Base-by-base conservation (phyloP, 768 basidiomycete genomes). In the Omphalotus guepiniiformis region DNA sequence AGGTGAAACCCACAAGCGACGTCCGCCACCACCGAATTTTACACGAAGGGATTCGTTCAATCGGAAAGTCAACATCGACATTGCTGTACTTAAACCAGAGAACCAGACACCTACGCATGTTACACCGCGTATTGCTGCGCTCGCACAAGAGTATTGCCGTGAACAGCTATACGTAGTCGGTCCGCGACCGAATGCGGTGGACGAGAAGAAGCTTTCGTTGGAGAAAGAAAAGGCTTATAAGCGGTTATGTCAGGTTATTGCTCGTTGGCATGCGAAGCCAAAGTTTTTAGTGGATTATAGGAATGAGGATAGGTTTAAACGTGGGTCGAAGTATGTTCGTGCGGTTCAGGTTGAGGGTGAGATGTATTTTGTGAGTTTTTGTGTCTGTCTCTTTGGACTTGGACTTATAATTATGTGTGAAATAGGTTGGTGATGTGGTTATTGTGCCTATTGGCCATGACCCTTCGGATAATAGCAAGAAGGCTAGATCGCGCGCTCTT, bases 401-500 rank as follows among this genome's bases (percentile, higher is more conserved):
- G n/a, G n/a, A n/a, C n/a, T n/a, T n/a, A n/a, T n/a, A n/a, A n/a
- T n/a, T n/a, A n/a, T n/a, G 18, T 53, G 22, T 55, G 28, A 21
- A 49, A 16, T 48, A 89, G 86, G 57, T 78, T 30, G 85, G 84
- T 1, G 85, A 90, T 50, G 73, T 76, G 28, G 67, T 87, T 1
- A 47, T 88, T 4, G 64, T 82, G 15, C 74, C 74, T 15, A 66
- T 67, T 3, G 73, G 39, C 2, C 19, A 25, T 15, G 51, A 47
- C n/a, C 29, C 25, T n/a, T 19, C 38, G 2, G 30, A 21, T 18
- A 5, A 35, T 40, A 15, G 19, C 35, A 70, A 4, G 13, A 59
- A 1, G 62, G 63, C 35, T 49, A 55, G 5, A 54, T 11, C 16
- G 25, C 1, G 62, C 70, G 7, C 36, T 0, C 54, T 76, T 4